Conservation (phyloP, 108 stramenopile species). For the Cyclotella choctawhatcheeana region DNA sequence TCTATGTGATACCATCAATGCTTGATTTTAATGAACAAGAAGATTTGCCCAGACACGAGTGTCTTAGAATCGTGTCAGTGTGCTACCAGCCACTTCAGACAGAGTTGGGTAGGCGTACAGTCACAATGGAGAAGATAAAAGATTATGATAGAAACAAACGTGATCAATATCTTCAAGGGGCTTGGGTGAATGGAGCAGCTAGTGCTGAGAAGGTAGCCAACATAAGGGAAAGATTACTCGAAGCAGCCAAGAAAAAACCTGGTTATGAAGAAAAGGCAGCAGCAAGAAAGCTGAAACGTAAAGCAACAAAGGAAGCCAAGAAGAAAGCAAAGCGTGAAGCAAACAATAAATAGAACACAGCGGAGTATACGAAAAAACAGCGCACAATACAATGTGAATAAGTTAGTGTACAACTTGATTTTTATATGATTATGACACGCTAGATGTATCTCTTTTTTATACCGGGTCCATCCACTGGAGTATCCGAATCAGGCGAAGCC, state of each 20-base stretch:
- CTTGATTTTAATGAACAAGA: conserved; percentile 69
- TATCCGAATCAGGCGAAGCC: conserved; percentile 10
- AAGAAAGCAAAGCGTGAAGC: conserved; percentile 62
- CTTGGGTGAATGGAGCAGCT: conserved; percentile 80
- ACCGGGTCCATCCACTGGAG: background rate
- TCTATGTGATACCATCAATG: conserved; percentile 90
- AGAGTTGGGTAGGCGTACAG: conserved; percentile 82
- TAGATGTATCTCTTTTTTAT: background rate
- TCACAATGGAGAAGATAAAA: conserved; percentile 77
- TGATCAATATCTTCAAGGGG: conserved; percentile 52
- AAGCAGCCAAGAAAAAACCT: conserved; percentile 80
- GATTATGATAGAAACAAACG: conserved; percentile 67
- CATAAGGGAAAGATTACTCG: conserved; percentile 77
- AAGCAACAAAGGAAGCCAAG: conserved; percentile 66
- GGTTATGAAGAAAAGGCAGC: conserved; percentile 80
- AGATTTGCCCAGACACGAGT: conserved; percentile 85
- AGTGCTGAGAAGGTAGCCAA: conserved; percentile 87
- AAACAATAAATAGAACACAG: background rate
- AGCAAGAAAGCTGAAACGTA: conserved; percentile 71
- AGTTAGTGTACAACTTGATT: too few relatives aligned
- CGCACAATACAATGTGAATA: background rate
- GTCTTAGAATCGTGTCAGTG: conserved; percentile 73
- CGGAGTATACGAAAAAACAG: background rate
- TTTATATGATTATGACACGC: background rate
- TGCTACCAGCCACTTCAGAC: conserved; percentile 85